Base-by-base conservation (phyloP, 1,139 yeast species). In the Suhomyces choctaworum region DNA sequence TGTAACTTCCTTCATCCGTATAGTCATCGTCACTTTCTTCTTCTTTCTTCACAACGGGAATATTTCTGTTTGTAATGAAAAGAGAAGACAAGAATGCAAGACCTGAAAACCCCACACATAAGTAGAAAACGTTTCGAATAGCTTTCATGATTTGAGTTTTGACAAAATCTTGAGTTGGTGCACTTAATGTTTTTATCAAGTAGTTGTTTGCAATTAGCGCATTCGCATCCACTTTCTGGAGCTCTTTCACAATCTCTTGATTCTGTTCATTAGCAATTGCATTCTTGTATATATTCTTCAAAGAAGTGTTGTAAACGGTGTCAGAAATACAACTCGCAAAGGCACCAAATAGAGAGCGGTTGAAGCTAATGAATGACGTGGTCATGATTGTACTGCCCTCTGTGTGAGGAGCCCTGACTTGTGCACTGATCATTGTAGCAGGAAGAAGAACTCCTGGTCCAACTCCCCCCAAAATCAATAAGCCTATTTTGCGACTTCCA, bases 71-170 rank as follows among this genome's bases (percentile, higher is more conserved):
- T 2, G 76, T 65, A 13, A 67, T 56, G 41, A 68, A 61, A 1
- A 63, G 10, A 0, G 64, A 41, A 4, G 53, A 41, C 1, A 71
- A 27, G 10, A 70, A 48, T 4, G 65, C 50, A 12, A 59, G 37
- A 7, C 48, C 44, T 3, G 69, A 57, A 16, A 62, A 46, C 0
- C 64, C 76, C 26, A 71, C 48, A 5, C 62, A 50, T 26, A 66
- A 54, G 48, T 66, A 72, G 37, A 65, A 73, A 3, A 68, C 68
- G 40, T 66, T 63, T 29, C 54, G 54, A 25, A 73, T 47, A 3
- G 70, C 59, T 17, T 48, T 52, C 68, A 71, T 62, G 30, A 67
- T 51, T 14, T 56, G 60, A 24, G 52, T 50, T 17, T 57, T 40
- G 2, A 65, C 52, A 19, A 54, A 28, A 3, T 42, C 44, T 31